phyloP scores from a whole-genome alignment of 805 yeast genomes.

The Hanseniaspora singularis region DNA sequence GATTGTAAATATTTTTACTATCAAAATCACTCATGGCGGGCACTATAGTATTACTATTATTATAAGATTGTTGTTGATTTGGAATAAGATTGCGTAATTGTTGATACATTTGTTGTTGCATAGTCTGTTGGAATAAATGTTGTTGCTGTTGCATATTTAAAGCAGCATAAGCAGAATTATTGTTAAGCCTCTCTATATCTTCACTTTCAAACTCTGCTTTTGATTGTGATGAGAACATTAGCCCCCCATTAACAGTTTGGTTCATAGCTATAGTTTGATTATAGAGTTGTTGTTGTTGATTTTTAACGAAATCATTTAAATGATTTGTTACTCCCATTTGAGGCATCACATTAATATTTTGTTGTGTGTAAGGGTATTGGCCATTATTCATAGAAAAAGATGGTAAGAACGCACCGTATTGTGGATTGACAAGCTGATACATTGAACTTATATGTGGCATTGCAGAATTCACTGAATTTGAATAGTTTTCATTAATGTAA shows the following conservation, averaged over 20 bases:
- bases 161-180: background rate
- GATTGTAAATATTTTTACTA: no score
- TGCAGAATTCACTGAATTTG: background rate
- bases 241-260: background rate
- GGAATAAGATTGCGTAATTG: background rate
- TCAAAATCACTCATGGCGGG: no score
- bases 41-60: no score
- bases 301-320: background rate
- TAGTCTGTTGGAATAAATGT: background rate
- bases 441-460: no score
- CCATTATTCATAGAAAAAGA: background rate
- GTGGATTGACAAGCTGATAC: background rate
- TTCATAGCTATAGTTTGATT: background rate
- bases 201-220: background rate
- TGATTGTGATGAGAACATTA: background rate
- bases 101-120: background rate
- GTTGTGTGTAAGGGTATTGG: background rate
- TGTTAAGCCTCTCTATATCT: background rate
- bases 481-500: no score
- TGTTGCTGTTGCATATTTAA: slow-evolving; percentile 1
- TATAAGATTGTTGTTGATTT: background rate
- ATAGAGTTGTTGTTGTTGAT: background rate
- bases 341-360: background rate
- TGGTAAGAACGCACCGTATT: background rate
- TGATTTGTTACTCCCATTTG: no score